These are phyloP conservation scores for Clonostachys rosea DNA, from an alignment of 2,329 filamentous ascomycete genomes.

Conservation along the genomic window DNA sequence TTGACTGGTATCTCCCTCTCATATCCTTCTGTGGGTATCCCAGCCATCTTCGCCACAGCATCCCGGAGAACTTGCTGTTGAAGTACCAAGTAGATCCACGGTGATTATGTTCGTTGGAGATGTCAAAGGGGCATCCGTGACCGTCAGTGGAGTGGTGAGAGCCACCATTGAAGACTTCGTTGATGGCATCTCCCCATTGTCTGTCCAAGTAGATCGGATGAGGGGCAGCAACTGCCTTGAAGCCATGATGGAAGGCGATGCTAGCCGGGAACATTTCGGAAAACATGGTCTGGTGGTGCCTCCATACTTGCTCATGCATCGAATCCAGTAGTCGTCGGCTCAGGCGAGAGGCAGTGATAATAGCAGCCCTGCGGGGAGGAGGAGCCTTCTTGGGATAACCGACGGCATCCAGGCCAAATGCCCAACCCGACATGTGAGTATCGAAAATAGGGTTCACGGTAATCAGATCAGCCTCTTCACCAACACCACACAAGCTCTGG, in stretches of 20 bases:
- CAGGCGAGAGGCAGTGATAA: constrained; percentile 67
- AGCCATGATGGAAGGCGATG: constrained; percentile 68
- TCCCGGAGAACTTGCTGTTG: constrained; percentile 69
- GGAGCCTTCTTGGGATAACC: constrained; percentile 55
- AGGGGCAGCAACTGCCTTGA: constrained; percentile 76
- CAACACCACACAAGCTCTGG: constrained; percentile 55
- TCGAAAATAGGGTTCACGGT: constrained; percentile 76
- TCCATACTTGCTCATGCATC: constrained; percentile 72
- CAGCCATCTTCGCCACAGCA: constrained; percentile 78
- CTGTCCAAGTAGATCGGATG: constrained; percentile 79
- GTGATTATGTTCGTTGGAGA: constrained; percentile 76
- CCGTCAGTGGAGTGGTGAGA: constrained; percentile 62
- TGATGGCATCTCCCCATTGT: constrained; percentile 64
- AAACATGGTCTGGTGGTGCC: constrained; percentile 67
- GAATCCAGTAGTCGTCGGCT: constrained; percentile 60
- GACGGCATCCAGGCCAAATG: constrained; percentile 65
- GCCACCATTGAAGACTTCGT: constrained; percentile 75
- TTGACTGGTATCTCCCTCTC: constrained; percentile 42
- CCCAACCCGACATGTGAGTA: constrained; percentile 66
- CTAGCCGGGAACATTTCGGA: constrained; percentile 75
- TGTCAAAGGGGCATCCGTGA: constrained; percentile 61
- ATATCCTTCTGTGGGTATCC: constrained; percentile 51
- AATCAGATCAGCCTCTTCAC: constrained; percentile 71
- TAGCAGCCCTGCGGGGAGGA: constrained; percentile 62
- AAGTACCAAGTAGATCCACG: constrained; percentile 82